Evolutionary conservation across 306 rosid species (phyloP).

Genomic region (Medicago truncatula): MtrunA17r5.0-ANR NC_053048.1:30995501-30996000

Average conservation of each 20-base stretch:
- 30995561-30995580: conserved; percentile 29
- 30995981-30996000: background rate
- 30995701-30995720: conserved; percentile 1
- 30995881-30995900: conserved; percentile 41
- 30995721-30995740: conserved; percentile 43
- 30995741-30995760: conserved; percentile 1
- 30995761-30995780: background rate
- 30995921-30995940: conserved; percentile 19
- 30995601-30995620: conserved; percentile 40
- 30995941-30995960: conserved; percentile 39
- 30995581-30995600: conserved; percentile 41
- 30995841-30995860: conserved; percentile 10
- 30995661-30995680: background rate
- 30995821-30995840: background rate
- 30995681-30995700: conserved; percentile 4
- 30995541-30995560: conserved; percentile 17
- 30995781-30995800: conserved; percentile 37
- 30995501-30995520: background rate
- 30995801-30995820: conserved; percentile 44
- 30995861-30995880: conserved; percentile 33
- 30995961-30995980: conserved; percentile 48
- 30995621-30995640: conserved; percentile 14
- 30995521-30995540: background rate
- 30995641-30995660: conserved; percentile 26
- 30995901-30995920: conserved; percentile 38